Evolutionary conservation across 805 yeast species (phyloP).

Genomic region (Jamesozyma lodderae): DNA sequence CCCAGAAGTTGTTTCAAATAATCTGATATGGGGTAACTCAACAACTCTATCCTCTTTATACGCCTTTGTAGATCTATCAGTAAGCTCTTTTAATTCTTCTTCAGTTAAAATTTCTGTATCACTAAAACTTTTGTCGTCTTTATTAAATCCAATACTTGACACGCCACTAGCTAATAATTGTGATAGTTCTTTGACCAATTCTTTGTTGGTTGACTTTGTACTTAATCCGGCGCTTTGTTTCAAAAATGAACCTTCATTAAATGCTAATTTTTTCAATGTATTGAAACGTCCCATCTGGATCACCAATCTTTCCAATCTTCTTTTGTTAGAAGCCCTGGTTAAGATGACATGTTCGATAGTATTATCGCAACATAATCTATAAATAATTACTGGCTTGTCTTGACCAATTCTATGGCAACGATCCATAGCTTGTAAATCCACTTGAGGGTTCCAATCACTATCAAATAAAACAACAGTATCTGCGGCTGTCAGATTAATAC

Average conservation of each 20-base stretch:
- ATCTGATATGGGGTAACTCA: constrained; percentile 30
- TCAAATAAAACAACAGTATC: constrained; percentile 87
- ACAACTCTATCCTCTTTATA: constrained; percentile 28
- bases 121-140: constrained; percentile 19
- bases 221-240: constrained; percentile 13
- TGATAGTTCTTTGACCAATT: constrained; percentile 34
- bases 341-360: constrained; percentile 80
- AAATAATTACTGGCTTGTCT: constrained; percentile 68
- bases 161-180: constrained; percentile 34
- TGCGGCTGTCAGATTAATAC: constrained; percentile 76
- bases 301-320: constrained; percentile 68
- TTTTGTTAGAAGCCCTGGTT: constrained; percentile 69
- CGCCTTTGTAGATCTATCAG: constrained; percentile 40
- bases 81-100: constrained; percentile 41
- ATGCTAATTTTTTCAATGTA: constrained; percentile 32
- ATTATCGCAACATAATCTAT: constrained; percentile 64
- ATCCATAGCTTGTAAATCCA: constrained; percentile 93
- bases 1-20: constrained; percentile 33
- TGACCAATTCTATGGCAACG: constrained; percentile 94
- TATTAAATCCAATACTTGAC: constrained; percentile 31
- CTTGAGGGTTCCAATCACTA: constrained; percentile 96
- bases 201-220: constrained; percentile 22
- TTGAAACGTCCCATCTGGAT: constrained; percentile 57
- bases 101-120: constrained; percentile 26
- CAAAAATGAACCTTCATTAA: constrained; percentile 24